Percentiles rank a stretch among this genome's conserved stretches.
phyloP scores from a whole-genome alignment of 225 moss, liverwort and hornwort genomes.

The Pseudisothecium myosuroides region DNA sequence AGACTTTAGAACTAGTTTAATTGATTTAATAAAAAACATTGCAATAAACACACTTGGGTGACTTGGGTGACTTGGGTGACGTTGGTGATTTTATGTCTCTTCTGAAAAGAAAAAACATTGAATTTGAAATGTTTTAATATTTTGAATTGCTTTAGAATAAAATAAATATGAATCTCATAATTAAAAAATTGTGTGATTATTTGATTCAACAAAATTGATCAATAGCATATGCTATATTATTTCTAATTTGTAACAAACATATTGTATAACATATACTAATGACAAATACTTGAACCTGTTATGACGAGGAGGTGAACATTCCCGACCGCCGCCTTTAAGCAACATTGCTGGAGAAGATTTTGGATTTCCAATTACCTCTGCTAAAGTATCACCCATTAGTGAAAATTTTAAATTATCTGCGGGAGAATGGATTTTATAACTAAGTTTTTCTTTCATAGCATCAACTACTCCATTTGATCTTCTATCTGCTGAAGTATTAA shows the following conservation, averaged over 20 bases:
- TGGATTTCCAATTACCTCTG: background rate
- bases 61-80: background rate
- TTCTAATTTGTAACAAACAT: accelerated
- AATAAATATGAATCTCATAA: background rate
- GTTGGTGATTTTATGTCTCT: background rate
- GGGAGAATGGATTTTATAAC: background rate
- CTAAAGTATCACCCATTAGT: background rate
- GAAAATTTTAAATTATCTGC: constrained; percentile 1
- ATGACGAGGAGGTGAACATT: background rate
- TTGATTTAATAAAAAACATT: background rate
- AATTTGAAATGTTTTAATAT: background rate
- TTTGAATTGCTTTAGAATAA: background rate
- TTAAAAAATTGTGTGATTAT: background rate
- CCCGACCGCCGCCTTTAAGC: background rate
- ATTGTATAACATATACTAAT: background rate
- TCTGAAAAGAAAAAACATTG: background rate
- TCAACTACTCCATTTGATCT: background rate
- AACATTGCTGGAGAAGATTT: background rate
- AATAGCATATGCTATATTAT: background rate
- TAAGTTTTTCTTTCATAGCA: background rate
- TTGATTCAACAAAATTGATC: background rate
- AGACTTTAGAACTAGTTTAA: background rate
- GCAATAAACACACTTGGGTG: background rate
- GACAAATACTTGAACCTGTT: background rate
- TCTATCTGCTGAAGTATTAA: background rate